Evolutionary conservation across 2,329 filamentous ascomycete genomes (phyloP).

Genomic region (Venturiaceae sp.): DNA sequence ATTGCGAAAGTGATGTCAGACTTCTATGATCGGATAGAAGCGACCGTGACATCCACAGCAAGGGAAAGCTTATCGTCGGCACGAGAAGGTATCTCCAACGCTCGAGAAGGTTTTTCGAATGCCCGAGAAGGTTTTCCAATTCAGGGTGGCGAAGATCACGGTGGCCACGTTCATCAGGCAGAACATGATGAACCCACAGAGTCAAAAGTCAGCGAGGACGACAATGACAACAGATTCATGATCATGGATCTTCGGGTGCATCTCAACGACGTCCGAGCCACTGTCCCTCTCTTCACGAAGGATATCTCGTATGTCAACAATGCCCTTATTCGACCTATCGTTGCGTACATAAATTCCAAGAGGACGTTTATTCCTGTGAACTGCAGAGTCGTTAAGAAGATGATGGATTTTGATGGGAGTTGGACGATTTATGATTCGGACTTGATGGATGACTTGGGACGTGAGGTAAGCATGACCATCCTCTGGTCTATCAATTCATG

Average conservation of each 20-base stretch:
- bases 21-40: conserved; percentile 92
- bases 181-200: not conserved
- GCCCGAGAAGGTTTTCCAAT: not conserved
- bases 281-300: conserved; percentile 83
- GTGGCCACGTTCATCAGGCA: conserved; percentile 9
- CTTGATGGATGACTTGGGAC: conserved; percentile 85
- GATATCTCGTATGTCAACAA: conserved; percentile 95
- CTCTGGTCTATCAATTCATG: not conserved
- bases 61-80: conserved; percentile 19
- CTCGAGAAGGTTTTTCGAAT: not conserved
- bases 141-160: conserved; percentile 13
- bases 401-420: conserved; percentile 83
- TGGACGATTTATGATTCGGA: conserved; percentile 94
- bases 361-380: conserved; percentile 92
- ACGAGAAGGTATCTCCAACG: conserved; percentile 14
- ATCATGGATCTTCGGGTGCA: conserved; percentile 94
- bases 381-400: conserved; percentile 85
- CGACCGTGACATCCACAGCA: conserved; percentile 71
- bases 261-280: conserved; percentile 87
- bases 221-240: conserved; percentile 60
- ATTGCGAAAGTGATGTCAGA: conserved; percentile 93
- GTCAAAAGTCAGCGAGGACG: not conserved
- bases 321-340: conserved; percentile 86
- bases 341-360: conserved; percentile 95
- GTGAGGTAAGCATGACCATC: conserved; percentile 48